phyloP scores from a whole-genome alignment of 768 basidiomycete species.

The Rhodotorula taiwanensis region DNA sequence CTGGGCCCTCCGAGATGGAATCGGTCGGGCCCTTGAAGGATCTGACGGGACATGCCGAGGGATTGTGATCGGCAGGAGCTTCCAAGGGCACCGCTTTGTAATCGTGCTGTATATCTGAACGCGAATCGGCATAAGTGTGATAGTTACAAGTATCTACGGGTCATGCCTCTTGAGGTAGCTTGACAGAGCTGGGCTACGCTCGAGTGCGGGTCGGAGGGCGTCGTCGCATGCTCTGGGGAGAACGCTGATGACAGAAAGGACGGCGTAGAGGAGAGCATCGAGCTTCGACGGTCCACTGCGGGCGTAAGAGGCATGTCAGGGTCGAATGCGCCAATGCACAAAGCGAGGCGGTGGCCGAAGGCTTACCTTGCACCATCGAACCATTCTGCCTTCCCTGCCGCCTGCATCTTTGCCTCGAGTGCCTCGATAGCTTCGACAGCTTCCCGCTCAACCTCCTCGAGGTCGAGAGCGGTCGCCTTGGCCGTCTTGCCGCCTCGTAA shows the following conservation, averaged over 20 bases:
- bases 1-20: background rate
- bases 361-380: constrained; percentile 19
- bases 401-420: constrained; percentile 20
- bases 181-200: constrained; percentile 18
- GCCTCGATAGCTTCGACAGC: constrained; percentile 21
- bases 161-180: constrained; percentile 20
- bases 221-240: constrained; percentile 14
- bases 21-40: constrained; percentile 2
- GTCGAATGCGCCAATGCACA: too few relatives aligned
- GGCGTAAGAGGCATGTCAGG: background rate
- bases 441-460: constrained; percentile 33
- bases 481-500: constrained; percentile 18
- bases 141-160: too few relatives aligned
- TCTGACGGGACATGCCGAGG: constrained; percentile 10
- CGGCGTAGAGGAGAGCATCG: constrained; percentile 22
- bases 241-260: constrained; percentile 20
- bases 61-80: too few relatives aligned
- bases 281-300: constrained; percentile 11
- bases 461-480: constrained; percentile 8
- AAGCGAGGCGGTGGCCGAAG: too few relatives aligned
- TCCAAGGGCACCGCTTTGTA: too few relatives aligned
- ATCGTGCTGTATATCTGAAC: too few relatives aligned
- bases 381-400: background rate
- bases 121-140: too few relatives aligned
- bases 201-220: constrained; percentile 16